These are phyloP conservation scores for Aspergillus kassunensis DNA, from an alignment of 495 filamentous ascomycete genomes.

Conservation along the genomic window DNA sequence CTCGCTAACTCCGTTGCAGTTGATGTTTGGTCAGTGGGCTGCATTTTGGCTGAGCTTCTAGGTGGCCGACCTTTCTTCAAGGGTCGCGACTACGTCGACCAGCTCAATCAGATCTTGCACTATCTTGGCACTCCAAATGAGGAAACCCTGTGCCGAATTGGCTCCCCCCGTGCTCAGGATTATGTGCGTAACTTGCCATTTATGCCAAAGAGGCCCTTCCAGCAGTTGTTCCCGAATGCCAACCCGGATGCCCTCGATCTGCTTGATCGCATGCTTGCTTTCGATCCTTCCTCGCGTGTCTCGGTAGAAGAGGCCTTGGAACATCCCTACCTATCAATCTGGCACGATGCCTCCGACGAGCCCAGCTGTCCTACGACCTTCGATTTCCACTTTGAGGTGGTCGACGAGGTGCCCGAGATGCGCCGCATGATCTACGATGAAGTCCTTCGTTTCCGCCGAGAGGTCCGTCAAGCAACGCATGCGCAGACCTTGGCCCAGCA, in stretches of 20 bases:
- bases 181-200: constrained; percentile 96
- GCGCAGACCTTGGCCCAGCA: constrained; percentile 39
- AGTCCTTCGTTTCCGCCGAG: constrained; percentile 72
- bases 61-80: constrained; percentile 99
- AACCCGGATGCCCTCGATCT: constrained; percentile 96
- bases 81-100: constrained; percentile 97
- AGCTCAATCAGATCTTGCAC: constrained; percentile 98
- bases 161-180: constrained; percentile 92
- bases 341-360: constrained; percentile 97
- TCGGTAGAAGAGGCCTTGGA: constrained; percentile 90
- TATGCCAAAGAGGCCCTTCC: constrained; percentile 92
- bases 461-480: constrained; percentile 65
- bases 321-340: constrained; percentile 94
- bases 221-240: constrained; percentile 83
- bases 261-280: constrained; percentile 93
- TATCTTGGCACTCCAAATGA: constrained; percentile 96
- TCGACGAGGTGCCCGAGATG: constrained; percentile 91
- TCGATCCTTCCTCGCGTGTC: constrained; percentile 88
- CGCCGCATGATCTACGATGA: constrained; percentile 95
- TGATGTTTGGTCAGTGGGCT: constrained; percentile 98
- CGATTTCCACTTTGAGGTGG: constrained; percentile 96
- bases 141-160: constrained; percentile 89
- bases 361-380: constrained; percentile 88
- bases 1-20: constrained; percentile 49
- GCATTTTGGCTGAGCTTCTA: constrained; percentile 93